Conservation (phyloP, 352 stramenopile genomes). For the Phytopythium montanum region DNA sequence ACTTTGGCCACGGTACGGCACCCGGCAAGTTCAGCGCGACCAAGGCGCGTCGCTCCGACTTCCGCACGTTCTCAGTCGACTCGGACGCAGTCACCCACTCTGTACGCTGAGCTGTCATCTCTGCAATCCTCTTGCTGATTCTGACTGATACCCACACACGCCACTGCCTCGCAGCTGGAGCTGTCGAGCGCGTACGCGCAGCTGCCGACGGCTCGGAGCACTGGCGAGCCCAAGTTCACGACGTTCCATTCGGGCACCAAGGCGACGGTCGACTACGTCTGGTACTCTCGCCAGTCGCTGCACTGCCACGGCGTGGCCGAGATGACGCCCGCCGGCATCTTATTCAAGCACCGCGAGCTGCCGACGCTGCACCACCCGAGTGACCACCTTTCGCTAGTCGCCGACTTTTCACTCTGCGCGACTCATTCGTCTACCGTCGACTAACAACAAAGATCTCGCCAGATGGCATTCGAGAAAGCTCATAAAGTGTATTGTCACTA, state of each 20-base stretch:
- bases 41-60: slow-evolving; percentile 16
- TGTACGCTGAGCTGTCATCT: slow-evolving; percentile 8
- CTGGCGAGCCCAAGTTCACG: slow-evolving; percentile 69
- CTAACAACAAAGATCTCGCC: too few relatives aligned
- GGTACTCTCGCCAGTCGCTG: slow-evolving; percentile 43
- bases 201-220: slow-evolving; percentile 32
- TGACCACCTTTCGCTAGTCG: slow-evolving; percentile 66
- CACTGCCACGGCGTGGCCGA: slow-evolving; percentile 65
- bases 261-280: slow-evolving; percentile 67
- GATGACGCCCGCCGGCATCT: slow-evolving; percentile 42
- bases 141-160: neutral
- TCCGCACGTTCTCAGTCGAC: slow-evolving; percentile 14
- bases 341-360: slow-evolving; percentile 47
- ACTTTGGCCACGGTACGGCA: slow-evolving; percentile 35
- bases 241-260: slow-evolving; percentile 63
- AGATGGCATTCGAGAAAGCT: too few relatives aligned
- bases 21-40: slow-evolving; percentile 29
- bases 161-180: slow-evolving; percentile 24
- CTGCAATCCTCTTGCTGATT: neutral
- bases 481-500: slow-evolving; percentile 10
- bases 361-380: slow-evolving; percentile 53
- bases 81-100: slow-evolving; percentile 17
- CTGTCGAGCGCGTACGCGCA: slow-evolving; percentile 68
- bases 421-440: slow-evolving; percentile 1
- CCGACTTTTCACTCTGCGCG: slow-evolving; percentile 46